phyloP scores from a whole-genome alignment of 108 stramenopile genomes.

The Cylindrotheca closterium region DNA sequence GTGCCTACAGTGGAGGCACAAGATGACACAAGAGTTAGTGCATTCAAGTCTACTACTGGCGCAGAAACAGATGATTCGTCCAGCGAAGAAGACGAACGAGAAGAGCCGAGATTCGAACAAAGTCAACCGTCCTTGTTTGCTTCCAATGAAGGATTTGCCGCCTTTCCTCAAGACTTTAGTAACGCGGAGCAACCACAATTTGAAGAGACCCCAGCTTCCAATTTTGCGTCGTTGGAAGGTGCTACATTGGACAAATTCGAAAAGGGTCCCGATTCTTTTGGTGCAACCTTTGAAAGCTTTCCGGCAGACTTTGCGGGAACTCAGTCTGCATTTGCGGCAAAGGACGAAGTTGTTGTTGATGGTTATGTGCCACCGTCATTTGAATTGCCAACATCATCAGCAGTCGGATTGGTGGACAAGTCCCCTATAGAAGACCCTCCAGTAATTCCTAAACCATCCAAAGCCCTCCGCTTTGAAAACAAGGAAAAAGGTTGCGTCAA shows the following conservation, averaged over 20 bases:
- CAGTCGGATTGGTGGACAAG: constrained; percentile 17
- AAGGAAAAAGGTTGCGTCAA: constrained; percentile 1
- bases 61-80: constrained; percentile 9
- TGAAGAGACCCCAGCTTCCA: too few relatives aligned
- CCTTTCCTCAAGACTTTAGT: neutral
- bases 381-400: constrained; percentile 2
- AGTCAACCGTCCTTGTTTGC: neutral
- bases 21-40: neutral
- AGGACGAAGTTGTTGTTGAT: neutral
- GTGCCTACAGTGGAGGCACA: too few relatives aligned
- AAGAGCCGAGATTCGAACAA: neutral
- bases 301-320: constrained; percentile 18
- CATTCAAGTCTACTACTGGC: neutral
- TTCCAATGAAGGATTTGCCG: constrained; percentile 5
- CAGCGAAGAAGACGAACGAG: constrained; percentile 3
- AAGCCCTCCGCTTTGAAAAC: constrained; percentile 4
- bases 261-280: constrained; percentile 2
- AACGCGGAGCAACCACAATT: neutral
- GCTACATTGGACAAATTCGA: neutral
- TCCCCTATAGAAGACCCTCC: constrained; percentile 40
- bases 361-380: constrained; percentile 20
- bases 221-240: neutral
- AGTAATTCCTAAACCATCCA: constrained; percentile 1
- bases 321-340: neutral
- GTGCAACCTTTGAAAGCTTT: constrained; percentile 17